Conservation (phyloP, 306 rosid genomes). For the Cucumis hystrix region DNA sequence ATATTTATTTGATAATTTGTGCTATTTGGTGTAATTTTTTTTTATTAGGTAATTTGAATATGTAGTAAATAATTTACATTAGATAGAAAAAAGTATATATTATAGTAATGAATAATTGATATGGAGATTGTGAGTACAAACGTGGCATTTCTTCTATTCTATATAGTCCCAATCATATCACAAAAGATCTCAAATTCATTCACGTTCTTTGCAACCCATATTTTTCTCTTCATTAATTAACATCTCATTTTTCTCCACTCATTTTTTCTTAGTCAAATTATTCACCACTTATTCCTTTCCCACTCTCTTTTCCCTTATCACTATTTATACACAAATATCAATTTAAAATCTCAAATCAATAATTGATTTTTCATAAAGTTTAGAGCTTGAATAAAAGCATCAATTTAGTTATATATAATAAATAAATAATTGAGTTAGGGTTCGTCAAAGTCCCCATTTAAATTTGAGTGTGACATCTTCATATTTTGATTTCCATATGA, state of each 20-base stretch:
- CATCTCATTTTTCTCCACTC: not conserved
- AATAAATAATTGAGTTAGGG: too few relatives aligned
- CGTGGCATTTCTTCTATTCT: not conserved
- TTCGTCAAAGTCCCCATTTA: not conserved
- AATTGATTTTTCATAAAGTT: too few relatives aligned
- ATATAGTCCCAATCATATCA: not conserved
- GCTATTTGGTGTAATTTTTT: too few relatives aligned
- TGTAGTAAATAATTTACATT: too few relatives aligned
- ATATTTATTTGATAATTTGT: too few relatives aligned
- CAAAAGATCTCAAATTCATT: not conserved
- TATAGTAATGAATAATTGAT: not conserved
- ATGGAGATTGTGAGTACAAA: not conserved
- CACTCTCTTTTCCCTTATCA: not conserved
- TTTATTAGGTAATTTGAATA: too few relatives aligned
- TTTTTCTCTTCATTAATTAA: not conserved
- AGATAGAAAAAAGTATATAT: not conserved
- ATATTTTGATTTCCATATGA: not conserved
- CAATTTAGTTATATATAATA: too few relatives aligned
- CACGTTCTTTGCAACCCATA: not conserved
- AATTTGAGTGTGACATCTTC: not conserved
- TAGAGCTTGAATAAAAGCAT: too few relatives aligned
- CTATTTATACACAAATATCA: not conserved
- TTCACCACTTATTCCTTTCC: not conserved
- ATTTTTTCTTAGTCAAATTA: not conserved
- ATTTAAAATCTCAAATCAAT: too few relatives aligned